Base-by-base conservation (phyloP, 331 rosid genomes). In the Malus hybrid region DNA sequence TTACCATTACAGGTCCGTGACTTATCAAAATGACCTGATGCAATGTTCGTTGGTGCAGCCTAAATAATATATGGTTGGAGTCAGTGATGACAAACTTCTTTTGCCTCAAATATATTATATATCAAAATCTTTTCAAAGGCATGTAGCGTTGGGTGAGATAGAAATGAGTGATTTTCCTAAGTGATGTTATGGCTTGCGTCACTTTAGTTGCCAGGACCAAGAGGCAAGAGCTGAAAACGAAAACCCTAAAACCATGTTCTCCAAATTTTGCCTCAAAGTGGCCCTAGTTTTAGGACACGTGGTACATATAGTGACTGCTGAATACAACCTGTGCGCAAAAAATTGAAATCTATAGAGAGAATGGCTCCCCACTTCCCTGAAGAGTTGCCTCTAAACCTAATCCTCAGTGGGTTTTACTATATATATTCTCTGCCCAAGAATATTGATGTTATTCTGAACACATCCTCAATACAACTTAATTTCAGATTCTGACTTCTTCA, bases 351-450 rank as follows among this genome's bases (percentile, higher is more conserved):
- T 6, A 4, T 11, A 65, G 22, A 14, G 29, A 66, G 19, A 60
- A 59, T 80, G 90, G 54, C 89, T 73, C 83, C 13, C 59, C 79
- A 2, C 10, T 29, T 22, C 4, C 24, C 48, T 56, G 77, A 86
- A 85, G 85, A 75, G 93, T 18, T 76, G 14, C 68, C 48, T 54
- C 74, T 76, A 22, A 68, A 39, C 32, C 74, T 73, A 32, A 65
- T 73, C 67, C 22, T 65, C 70, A 15, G 11, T 28, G 27, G 67
- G 9, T 32, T 24, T 4, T 61, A 22, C 33, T 28, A 72, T 76
- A 69, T 56, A 78, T 44, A 19, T 15, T 64, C 65, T 31, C 57
- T 6, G 56, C 69, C 81, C 71, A 44, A 72, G 31, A 73, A 9
- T 34, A 48, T 71, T 59, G 7, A 13, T 11, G 18, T 44, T 33